Conservation (phyloP, 305 asterid species). For the Fraxinus floribunda region DNA sequence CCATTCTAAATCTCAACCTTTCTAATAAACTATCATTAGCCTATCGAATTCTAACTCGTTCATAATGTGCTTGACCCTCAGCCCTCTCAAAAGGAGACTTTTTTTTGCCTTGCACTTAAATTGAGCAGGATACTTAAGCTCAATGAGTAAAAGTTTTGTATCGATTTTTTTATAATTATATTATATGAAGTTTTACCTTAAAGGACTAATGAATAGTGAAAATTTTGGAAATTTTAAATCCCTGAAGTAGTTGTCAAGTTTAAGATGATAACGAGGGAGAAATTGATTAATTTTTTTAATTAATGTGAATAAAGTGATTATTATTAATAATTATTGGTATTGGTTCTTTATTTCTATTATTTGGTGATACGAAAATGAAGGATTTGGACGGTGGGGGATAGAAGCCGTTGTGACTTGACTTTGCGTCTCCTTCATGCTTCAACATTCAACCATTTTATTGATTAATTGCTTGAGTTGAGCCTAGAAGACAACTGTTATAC, state of each 20-base stretch:
- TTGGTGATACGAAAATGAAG: not conserved
- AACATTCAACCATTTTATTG: not conserved
- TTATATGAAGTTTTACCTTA: not conserved
- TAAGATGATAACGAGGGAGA: not conserved
- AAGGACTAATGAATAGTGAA: not conserved
- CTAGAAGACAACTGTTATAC: not conserved
- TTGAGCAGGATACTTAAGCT: not conserved
- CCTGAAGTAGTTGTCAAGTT: not conserved
- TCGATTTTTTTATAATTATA: not conserved
- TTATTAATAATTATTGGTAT: not conserved
- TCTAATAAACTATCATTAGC: too few species aligned
- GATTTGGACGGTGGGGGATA: conserved; percentile 30
- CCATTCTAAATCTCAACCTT: too few species aligned
- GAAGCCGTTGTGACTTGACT: conserved; percentile 32
- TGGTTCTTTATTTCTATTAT: not conserved
- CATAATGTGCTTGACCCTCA: not conserved
- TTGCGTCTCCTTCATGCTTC: conserved; percentile 13
- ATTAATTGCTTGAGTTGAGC: not conserved
- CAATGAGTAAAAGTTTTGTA: too few species aligned
- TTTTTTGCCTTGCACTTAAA: not conserved
- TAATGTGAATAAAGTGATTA: not conserved
- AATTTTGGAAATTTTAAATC: not conserved
- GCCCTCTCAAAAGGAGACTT: too few species aligned
- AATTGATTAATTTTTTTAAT: not conserved
- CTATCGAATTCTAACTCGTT: not conserved